Base-by-base conservation (phyloP, 768 basidiomycete species). In the Neoboletus subvelutipes region DNA sequence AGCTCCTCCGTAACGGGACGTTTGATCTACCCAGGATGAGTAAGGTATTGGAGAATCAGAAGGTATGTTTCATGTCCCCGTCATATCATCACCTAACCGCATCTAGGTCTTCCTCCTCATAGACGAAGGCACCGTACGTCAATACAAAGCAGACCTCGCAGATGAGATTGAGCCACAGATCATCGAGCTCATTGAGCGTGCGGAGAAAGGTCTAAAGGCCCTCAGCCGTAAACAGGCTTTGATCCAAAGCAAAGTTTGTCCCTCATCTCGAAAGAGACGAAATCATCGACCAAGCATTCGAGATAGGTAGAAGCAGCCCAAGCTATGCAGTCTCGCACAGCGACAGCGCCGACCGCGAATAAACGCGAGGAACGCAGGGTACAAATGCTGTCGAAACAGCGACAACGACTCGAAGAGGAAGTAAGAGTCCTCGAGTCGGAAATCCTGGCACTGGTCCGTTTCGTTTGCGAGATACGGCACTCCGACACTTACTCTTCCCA, bases 121-220 rank as follows among this genome's bases (percentile, higher is more conserved):
- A 1, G 83, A 88, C 52, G 90, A 92, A 68, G 78, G 76, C 13
- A 88, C 85, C 0, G 80, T 92, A n/a, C 79, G 80, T 52, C 79
- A 75, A 70, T 91, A 92, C 75, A 90, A 92, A 65, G 73, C 85
- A 2, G 86, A 87, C 42, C 77, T 92, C 40, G 85, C 82, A 1
- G 87, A 90, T 51, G 90, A 92, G 67, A 83, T 93, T 11, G 90
- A 92, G 57, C 91, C 91, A 18, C 83, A 87, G 31, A 86, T 93
- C 20, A 82, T 78, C 45, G 89, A 92, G 60, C 82, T 93, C 17
- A 80, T 91, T 20, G 78, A 83, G 54, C 80, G 83, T 24, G 85
- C 89, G 1, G 86, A 90, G 64, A 83, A 83, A 63, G 89, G 88
- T 2, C 70, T 92, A 34, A 78, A 80, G 29, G 66, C 75, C 10